phyloP scores from a whole-genome alignment of 2,329 filamentous ascomycete genomes.

The Fusarium vanettenii region DNA sequence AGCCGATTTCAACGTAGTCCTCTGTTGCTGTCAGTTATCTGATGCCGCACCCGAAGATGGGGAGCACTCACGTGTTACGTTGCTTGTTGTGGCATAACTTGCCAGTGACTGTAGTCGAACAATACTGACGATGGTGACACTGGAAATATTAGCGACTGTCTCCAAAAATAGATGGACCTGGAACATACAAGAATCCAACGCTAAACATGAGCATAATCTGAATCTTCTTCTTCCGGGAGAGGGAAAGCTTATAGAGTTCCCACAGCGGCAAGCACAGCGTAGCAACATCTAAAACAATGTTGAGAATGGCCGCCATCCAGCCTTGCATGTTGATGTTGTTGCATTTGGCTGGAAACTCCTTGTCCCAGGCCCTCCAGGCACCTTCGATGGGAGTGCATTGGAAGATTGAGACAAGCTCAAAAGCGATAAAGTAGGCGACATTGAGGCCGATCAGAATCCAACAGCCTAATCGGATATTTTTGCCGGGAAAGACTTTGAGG shows the following conservation, averaged over 20 bases:
- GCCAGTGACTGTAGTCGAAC: constrained; percentile 14
- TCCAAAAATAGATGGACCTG: too few species aligned
- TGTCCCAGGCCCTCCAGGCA: constrained; percentile 63
- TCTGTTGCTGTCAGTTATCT: constrained; percentile 14
- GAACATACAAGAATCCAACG: constrained; percentile 12
- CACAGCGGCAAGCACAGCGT: background rate
- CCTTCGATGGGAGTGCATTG: constrained; percentile 60
- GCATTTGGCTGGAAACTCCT: constrained; percentile 56
- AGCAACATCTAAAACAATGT: constrained; percentile 59
- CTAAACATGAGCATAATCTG: constrained; percentile 29
- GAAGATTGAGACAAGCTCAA: constrained; percentile 53
- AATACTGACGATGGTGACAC: constrained; percentile 16
- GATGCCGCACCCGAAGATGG: too few species aligned
- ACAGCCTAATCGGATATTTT: background rate
- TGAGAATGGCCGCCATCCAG: constrained; percentile 61
- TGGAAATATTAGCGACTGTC: background rate
- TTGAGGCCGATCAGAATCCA: constrained; percentile 30
- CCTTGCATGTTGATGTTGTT: constrained; percentile 58
- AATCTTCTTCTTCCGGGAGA: constrained; percentile 16
- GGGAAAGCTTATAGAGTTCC: constrained; percentile 8
- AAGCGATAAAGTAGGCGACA: constrained; percentile 29
- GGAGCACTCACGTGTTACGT: constrained; percentile 15
- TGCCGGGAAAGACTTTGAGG: constrained; percentile 15
- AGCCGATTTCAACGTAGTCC: constrained; percentile 40
- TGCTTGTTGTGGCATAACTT: constrained; percentile 19